Conservation (phyloP, 2,329 filamentous ascomycete genomes). For the Aspergillus sp. region DNA sequence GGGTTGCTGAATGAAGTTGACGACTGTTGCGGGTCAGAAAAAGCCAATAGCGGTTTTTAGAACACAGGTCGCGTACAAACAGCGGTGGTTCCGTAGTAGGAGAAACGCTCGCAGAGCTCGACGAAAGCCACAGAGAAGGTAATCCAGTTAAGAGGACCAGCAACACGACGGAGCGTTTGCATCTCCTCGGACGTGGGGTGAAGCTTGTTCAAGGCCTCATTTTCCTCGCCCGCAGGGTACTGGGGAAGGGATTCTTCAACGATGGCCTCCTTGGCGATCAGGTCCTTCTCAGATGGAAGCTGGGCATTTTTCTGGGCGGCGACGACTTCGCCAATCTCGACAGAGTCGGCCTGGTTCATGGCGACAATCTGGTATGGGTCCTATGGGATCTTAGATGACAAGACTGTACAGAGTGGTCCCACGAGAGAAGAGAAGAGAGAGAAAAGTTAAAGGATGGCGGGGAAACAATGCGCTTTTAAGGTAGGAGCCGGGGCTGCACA, state of each 20-base stretch:
- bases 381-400: not conserved
- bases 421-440: not conserved
- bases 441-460: not conserved
- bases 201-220: slow-evolving; percentile 1
- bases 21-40: slow-evolving; percentile 37
- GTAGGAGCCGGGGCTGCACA: not conserved
- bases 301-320: not conserved
- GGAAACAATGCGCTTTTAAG: slow-evolving; percentile 7
- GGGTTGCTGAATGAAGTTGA: slow-evolving; percentile 62
- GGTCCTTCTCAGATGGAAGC: not conserved
- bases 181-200: slow-evolving; percentile 37
- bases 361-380: not conserved
- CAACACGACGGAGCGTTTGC: slow-evolving; percentile 36
- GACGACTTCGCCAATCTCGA: slow-evolving; percentile 4
- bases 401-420: not conserved
- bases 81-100: slow-evolving; percentile 71
- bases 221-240: not conserved
- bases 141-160: slow-evolving; percentile 57
- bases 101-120: slow-evolving; percentile 75
- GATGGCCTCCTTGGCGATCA: slow-evolving; percentile 1
- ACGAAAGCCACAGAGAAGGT: slow-evolving; percentile 71
- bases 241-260: not conserved
- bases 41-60: not conserved
- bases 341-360: slow-evolving; percentile 2
- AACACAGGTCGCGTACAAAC: slow-evolving; percentile 55